Percentiles rank a stretch among this genome's conserved stretches.
Evolutionary conservation across 805 yeast species (phyloP).

Genomic region (Wickerhamiella kurtzmanii): DNA sequence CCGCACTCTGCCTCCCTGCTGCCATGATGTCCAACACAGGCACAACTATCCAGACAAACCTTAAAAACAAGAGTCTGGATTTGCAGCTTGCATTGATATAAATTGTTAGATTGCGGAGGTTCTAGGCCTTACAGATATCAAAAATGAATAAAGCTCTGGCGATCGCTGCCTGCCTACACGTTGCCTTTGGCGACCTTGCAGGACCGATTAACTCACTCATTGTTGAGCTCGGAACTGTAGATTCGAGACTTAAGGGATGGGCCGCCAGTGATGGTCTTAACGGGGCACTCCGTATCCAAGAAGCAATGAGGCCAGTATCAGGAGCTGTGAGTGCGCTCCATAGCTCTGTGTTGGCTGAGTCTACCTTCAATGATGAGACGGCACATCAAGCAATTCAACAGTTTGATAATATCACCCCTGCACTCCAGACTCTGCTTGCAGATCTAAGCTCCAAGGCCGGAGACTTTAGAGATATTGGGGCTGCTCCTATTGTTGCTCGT

Average conservation of each 20-base stretch:
- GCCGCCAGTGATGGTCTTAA: background rate
- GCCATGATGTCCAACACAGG: too few species aligned
- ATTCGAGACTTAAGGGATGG: slow-evolving; percentile 27
- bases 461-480: slow-evolving; percentile 18
- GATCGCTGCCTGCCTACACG: background rate
- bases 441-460: slow-evolving; percentile 18
- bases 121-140: too few species aligned
- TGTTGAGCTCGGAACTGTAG: slow-evolving; percentile 1
- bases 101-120: too few species aligned
- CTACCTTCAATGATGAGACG: background rate
- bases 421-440: slow-evolving; percentile 15
- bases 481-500: slow-evolving; percentile 14
- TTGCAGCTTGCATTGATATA: too few species aligned
- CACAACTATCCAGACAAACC: too few species aligned
- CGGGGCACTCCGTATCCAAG: background rate
- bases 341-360: background rate
- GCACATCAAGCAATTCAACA: too few species aligned
- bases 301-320: background rate
- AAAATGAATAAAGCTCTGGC: background rate
- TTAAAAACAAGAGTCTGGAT: too few species aligned
- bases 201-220: background rate
- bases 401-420: slow-evolving; percentile 5
- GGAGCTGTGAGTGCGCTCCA: background rate
- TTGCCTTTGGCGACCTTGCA: background rate
- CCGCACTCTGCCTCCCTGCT: too few species aligned